phyloP scores from a whole-genome alignment of 2,329 filamentous ascomycete genomes.

The Cordyceps javanica region DNA sequence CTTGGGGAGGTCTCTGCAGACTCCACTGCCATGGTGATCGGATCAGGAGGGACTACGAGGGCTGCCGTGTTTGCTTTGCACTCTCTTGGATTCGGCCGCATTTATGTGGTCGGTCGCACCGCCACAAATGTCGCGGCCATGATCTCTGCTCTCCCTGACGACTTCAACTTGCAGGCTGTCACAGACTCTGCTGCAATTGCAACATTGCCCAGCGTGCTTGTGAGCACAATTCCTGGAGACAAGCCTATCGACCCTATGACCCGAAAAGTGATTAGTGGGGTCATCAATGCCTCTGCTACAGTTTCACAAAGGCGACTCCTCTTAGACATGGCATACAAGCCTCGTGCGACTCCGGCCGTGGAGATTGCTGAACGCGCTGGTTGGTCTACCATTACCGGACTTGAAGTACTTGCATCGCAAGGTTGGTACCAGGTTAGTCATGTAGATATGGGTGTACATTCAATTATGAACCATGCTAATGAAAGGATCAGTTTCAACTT shows the following conservation, averaged over 20 bases:
- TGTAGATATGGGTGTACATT: background rate
- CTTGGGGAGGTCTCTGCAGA: constrained; percentile 33
- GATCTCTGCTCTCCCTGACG: constrained; percentile 62
- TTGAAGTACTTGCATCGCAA: constrained; percentile 86
- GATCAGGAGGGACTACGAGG: constrained; percentile 84
- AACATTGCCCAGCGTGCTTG: constrained; percentile 60
- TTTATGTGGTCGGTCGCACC: constrained; percentile 81
- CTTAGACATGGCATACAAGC: constrained; percentile 96
- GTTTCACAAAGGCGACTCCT: constrained; percentile 51
- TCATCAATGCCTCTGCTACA: constrained; percentile 37
- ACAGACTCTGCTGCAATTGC: constrained; percentile 41
- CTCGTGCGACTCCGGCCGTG: constrained; percentile 76
- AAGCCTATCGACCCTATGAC: constrained; percentile 70
- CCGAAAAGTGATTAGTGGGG: constrained; percentile 53
- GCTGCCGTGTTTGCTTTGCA: constrained; percentile 87
- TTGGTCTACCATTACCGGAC: constrained; percentile 78
- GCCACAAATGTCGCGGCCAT: constrained; percentile 61
- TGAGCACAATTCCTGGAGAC: constrained; percentile 89
- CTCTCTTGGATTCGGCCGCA: constrained; percentile 73
- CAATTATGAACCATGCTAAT: constrained; percentile 16
- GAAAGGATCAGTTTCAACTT: constrained; percentile 56
- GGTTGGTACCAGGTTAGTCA: constrained; percentile 73
- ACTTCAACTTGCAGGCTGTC: constrained; percentile 66
- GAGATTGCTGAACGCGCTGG: constrained; percentile 64
- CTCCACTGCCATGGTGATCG: constrained; percentile 69